Evolutionary conservation across 2,329 filamentous ascomycete species (phyloP), one percentile per base, ranked within the genome.

Genomic region (Tolypocladium nubicola): DNA sequence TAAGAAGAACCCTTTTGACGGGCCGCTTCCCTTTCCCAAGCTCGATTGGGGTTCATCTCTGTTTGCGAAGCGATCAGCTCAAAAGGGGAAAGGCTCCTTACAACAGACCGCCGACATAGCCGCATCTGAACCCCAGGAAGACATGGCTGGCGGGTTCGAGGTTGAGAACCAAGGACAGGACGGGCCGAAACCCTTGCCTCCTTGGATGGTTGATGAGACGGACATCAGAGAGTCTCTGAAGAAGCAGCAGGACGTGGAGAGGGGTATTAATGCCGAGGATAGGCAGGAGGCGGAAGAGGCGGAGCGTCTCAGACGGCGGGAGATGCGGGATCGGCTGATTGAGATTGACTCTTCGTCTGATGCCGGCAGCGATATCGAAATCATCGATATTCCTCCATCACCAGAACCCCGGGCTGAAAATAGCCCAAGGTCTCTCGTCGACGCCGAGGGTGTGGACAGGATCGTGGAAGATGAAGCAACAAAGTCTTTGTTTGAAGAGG

Each of bases 1-100:
- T 54, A 76, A 80, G 40, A 83, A 81, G 62, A 83, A 84, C 63
- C 78, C 83, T 0, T 84, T 96, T 66, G 83, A 83, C 62, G 93
- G 93, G 0, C 90, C 92, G 0, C 72, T 99, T 6, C 94, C 94
- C 0, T 99, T 99, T 66, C 91, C 96, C 64, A 93, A 90, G 66
- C 78, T 96, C 1, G 84, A 88, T 50, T 85, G 81, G 78, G 85
- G 82, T 55, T 86, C 82, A 2, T 80, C 78, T 1, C 75, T 85
- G 2, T 85, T 84, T 59, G 72, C 71, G 6, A 78, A 76, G 61
- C 77, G 75, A 57, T 59, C 63, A 8, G 56, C 58, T 0, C 62
- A 68, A 11, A 65, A 65, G 50, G 59, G 63, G 8, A 60, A 64
- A 30, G 40, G 55, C 14, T 49, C 61, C 9, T 59, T 64, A 5